Conservation (phyloP, 495 filamentous ascomycete species). For the Talaromyces proteolyticus region DNA sequence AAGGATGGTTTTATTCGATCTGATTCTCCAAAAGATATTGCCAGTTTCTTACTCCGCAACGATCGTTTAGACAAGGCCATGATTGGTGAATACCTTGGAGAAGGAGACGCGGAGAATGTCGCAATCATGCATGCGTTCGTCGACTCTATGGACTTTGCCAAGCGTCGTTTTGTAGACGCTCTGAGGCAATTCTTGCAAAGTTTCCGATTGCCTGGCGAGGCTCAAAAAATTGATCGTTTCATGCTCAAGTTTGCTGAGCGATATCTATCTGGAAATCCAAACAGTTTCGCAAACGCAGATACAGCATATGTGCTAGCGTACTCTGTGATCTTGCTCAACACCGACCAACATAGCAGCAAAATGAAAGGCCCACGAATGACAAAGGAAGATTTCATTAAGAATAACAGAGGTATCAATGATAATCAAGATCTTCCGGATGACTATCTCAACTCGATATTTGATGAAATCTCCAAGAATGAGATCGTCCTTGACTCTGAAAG, state of each 20-base stretch:
- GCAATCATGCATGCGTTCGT: slow-evolving; percentile 99
- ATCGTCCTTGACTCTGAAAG: slow-evolving; percentile 93
- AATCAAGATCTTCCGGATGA: slow-evolving; percentile 89
- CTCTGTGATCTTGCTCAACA: slow-evolving; percentile 95
- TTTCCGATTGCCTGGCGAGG: slow-evolving; percentile 92
- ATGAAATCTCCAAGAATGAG: slow-evolving; percentile 86
- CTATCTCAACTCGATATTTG: slow-evolving; percentile 82
- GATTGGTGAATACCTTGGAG: slow-evolving; percentile 92
- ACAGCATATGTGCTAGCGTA: slow-evolving; percentile 96
- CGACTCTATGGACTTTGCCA: slow-evolving; percentile 90
- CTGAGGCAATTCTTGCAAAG: slow-evolving; percentile 87
- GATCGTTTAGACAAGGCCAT: slow-evolving; percentile 82
- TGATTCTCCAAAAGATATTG: slow-evolving; percentile 73
- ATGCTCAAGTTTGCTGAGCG: slow-evolving; percentile 99
- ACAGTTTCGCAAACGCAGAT: slow-evolving; percentile 96
- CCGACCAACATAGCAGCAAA: slow-evolving; percentile 87
- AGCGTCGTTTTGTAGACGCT: slow-evolving; percentile 88
- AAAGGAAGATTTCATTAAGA: slow-evolving; percentile 96
- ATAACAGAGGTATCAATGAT: slow-evolving; percentile 98
- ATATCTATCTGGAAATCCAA: slow-evolving; percentile 90
- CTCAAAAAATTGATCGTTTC: slow-evolving; percentile 98
- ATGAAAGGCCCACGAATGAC: slow-evolving; percentile 80
- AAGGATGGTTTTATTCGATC: slow-evolving; percentile 81
- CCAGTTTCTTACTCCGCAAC: slow-evolving; percentile 67
- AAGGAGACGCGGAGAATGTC: slow-evolving; percentile 87